A percentile compares a stretch with the other conserved stretches of the same genome.
phyloP scores from a whole-genome alignment of 2,329 filamentous ascomycete species.

The Cylindrodendrum hubeiense region DNA sequence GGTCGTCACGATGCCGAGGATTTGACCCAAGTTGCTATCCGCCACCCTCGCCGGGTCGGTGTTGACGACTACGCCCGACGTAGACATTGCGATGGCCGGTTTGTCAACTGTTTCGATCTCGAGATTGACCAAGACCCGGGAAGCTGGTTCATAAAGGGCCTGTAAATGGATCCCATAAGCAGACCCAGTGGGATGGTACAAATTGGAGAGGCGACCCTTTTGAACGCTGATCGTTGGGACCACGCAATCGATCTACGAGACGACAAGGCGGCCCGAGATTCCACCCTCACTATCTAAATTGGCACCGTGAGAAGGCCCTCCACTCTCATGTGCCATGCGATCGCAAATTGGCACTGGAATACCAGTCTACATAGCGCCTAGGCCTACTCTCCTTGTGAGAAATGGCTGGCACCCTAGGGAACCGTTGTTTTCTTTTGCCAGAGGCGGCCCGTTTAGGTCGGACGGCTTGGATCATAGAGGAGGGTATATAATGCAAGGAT shows the following conservation, averaged over 20 bases:
- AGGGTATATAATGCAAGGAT: conserved; percentile 6
- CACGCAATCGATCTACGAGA: background rate
- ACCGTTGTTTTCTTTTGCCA: background rate
- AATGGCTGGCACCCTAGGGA: background rate
- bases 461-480: background rate
- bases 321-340: background rate
- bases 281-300: background rate
- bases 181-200: background rate
- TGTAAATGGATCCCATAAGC: background rate
- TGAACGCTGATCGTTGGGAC: background rate
- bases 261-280: background rate
- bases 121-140: background rate
- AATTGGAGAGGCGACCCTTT: background rate
- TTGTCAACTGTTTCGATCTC: background rate
- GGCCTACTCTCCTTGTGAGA: background rate
- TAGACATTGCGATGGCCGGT: conserved; percentile 8
- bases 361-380: background rate
- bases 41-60: conserved; percentile 25
- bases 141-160: background rate
- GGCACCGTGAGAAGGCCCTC: background rate
- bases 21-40: conserved; percentile 26
- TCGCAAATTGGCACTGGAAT: background rate
- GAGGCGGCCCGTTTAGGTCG: background rate
- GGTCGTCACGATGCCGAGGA: conserved; percentile 23
- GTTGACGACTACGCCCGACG: background rate